Conservation (phyloP, 768 basidiomycete genomes). For the Auricularia heimuer region DNA sequence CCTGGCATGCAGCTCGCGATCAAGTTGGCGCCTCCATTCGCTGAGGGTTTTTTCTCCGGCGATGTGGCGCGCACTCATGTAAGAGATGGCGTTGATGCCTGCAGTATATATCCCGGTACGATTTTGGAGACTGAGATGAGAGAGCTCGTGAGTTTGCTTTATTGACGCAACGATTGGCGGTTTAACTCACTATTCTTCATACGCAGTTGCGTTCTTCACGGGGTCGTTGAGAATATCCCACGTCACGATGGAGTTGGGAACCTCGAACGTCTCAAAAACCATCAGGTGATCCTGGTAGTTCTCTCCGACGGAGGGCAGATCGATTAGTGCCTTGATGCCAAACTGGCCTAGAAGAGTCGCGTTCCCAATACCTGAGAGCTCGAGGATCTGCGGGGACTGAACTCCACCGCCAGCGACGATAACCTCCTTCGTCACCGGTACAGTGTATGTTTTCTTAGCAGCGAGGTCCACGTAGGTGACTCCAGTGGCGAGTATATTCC, state of each 20-base stretch:
- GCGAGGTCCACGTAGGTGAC: conserved; percentile 11
- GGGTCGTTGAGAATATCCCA: background rate
- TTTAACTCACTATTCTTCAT: background rate
- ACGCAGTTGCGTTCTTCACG: background rate
- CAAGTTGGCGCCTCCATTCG: too few relatives aligned
- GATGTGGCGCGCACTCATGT: too few relatives aligned
- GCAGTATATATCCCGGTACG: too few relatives aligned
- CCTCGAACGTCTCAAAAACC: background rate
- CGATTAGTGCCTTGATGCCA: conserved; percentile 23
- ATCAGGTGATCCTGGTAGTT: conserved; percentile 20
- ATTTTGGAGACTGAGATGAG: too few relatives aligned
- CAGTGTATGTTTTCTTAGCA: conserved; percentile 6
- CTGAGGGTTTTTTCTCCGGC: background rate
- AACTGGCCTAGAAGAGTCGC: conserved; percentile 18
- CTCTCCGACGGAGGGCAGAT: conserved; percentile 34
- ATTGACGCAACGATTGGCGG: too few relatives aligned
- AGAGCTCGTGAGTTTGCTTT: too few relatives aligned
- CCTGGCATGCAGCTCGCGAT: background rate
- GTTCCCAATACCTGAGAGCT: conserved; percentile 31
- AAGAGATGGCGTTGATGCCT: too few relatives aligned
- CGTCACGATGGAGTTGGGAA: background rate
- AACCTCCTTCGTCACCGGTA: conserved; percentile 13
- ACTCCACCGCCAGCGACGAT: conserved; percentile 18
- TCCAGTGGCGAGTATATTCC: conserved; percentile 11
- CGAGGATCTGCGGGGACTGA: conserved; percentile 18